Percentiles rank a stretch among this genome's conserved stretches.
These are phyloP conservation scores for Colletotrichum aenigma DNA, from an alignment of 2,329 filamentous ascomycete species.

Conservation along the genomic window DNA sequence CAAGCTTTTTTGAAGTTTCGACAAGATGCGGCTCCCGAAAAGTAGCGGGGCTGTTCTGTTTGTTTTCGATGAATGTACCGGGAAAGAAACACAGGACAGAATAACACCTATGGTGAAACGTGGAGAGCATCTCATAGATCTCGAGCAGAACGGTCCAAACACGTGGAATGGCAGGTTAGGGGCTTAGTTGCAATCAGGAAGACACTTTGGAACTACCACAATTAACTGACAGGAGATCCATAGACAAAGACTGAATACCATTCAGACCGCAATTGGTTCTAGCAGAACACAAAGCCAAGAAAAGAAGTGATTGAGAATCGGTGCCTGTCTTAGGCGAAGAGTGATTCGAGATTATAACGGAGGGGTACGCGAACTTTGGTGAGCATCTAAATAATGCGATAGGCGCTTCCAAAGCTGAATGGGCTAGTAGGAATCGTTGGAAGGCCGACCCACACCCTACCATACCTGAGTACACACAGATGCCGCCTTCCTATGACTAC, in stretches of 20 bases:
- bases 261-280: constrained; percentile 26
- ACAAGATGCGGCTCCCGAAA: too few species aligned
- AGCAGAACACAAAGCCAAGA: constrained; percentile 8
- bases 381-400: background rate
- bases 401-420: background rate
- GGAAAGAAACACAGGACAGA: too few species aligned
- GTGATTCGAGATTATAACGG: background rate
- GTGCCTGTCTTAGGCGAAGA: background rate
- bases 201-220: too few species aligned
- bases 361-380: background rate
- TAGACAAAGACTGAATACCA: constrained; percentile 28
- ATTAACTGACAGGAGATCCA: background rate
- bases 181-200: too few species aligned
- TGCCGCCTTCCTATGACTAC: background rate
- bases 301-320: background rate
- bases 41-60: too few species aligned
- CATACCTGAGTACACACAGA: background rate
- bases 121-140: too few species aligned
- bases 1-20: too few species aligned
- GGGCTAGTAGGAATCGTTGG: background rate
- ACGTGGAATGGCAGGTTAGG: constrained; percentile 27
- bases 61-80: too few species aligned
- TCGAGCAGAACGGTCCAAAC: background rate
- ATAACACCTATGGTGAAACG: too few species aligned
- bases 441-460: background rate